Conservation (phyloP, 768 basidiomycete genomes). For the Guyanaporus albipodus region DNA sequence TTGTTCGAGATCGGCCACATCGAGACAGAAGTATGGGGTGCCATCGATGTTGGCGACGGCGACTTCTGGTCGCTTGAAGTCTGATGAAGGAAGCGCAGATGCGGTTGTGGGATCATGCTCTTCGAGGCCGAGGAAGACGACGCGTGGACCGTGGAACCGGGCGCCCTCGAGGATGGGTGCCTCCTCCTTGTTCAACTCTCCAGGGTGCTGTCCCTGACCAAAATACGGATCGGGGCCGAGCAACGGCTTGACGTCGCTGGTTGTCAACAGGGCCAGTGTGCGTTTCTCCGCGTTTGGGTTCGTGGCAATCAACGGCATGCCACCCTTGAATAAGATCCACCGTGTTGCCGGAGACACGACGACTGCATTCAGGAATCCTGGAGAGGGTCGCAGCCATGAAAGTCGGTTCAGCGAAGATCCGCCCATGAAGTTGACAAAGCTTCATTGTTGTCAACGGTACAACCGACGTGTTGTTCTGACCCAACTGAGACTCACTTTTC, state of each 20-base stretch:
- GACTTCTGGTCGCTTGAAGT: constrained; percentile 53
- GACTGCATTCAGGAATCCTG: constrained; percentile 71
- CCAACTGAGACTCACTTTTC: constrained; percentile 27
- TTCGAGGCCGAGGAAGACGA: constrained; percentile 80
- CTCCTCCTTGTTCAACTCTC: constrained; percentile 25
- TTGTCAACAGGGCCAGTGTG: constrained; percentile 52
- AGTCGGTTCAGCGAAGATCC: constrained; percentile 78
- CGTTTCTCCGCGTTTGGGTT: constrained; percentile 30
- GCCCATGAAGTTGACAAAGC: constrained; percentile 48
- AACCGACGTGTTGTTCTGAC: background rate
- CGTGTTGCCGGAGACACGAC: constrained; percentile 53
- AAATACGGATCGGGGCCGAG: constrained; percentile 70
- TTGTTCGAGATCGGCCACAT: constrained; percentile 54
- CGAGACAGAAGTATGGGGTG: constrained; percentile 82
- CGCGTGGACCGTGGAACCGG: constrained; percentile 52
- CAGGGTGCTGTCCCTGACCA: constrained; percentile 56
- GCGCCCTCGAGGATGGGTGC: constrained; percentile 46
- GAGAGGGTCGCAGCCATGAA: constrained; percentile 75
- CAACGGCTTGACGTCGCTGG: constrained; percentile 56
- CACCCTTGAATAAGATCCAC: constrained; percentile 77
- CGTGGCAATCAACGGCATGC: constrained; percentile 59
- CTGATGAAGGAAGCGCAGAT: constrained; percentile 59
- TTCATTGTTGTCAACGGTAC: constrained; percentile 12
- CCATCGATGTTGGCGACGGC: constrained; percentile 65
- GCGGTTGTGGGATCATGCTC: constrained; percentile 47